Evolutionary conservation across 2,329 filamentous ascomycete species (phyloP).

Genomic region (Orbilia brochopaga): DNA sequence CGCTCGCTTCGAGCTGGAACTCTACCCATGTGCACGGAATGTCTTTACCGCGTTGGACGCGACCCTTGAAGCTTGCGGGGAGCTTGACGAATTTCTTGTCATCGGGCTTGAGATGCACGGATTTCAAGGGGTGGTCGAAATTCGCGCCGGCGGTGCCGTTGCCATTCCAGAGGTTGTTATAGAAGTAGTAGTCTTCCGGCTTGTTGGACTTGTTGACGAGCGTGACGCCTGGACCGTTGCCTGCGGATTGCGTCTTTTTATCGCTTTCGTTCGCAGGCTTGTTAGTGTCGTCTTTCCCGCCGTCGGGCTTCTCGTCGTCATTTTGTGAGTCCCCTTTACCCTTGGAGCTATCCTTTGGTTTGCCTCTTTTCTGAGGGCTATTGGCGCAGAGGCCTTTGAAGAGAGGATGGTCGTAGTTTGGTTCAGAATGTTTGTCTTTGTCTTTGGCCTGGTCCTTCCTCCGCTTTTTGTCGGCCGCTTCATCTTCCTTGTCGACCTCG

Average conservation of each 20-base stretch:
- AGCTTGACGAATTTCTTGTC: constrained; percentile 56
- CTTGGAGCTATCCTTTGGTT: background rate
- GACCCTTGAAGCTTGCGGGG: constrained; percentile 57
- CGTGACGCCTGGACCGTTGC: constrained; percentile 57
- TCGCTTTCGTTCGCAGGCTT: background rate
- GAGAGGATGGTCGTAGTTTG: constrained; percentile 15
- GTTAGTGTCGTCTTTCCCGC: background rate
- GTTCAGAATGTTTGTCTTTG: constrained; percentile 8
- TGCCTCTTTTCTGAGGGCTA: background rate
- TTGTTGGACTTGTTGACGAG: constrained; percentile 58
- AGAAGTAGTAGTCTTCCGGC: constrained; percentile 58
- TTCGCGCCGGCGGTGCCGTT: constrained; percentile 58
- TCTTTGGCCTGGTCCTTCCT: background rate
- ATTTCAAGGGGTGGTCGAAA: constrained; percentile 58
- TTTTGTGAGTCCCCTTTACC: background rate
- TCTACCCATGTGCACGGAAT: constrained; percentile 59
- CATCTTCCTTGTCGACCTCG: constrained; percentile 12
- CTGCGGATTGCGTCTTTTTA: constrained; percentile 1
- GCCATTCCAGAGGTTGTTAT: constrained; percentile 60
- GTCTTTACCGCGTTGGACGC: constrained; percentile 58
- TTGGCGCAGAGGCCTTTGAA: constrained; percentile 13
- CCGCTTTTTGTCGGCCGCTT: constrained; percentile 12
- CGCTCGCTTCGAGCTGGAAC: constrained; percentile 58
- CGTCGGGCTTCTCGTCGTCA: background rate
- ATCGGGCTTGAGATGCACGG: constrained; percentile 56